Conservation (phyloP, 2,329 filamentous ascomycete species). For the Diplodia seriata region DNA sequence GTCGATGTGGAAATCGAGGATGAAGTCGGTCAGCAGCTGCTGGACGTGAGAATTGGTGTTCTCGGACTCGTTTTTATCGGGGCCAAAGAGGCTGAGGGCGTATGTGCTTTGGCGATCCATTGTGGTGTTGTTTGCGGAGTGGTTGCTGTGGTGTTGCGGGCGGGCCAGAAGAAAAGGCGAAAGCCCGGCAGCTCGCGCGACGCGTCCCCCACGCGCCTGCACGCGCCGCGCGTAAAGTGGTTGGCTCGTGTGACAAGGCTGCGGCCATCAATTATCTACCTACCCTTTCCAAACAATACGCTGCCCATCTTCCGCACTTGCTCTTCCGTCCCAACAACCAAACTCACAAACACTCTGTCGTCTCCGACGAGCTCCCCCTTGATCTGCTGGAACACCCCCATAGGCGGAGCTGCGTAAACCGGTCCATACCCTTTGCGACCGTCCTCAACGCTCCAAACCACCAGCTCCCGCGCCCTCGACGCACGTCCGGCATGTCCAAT, state of each 20-base stretch:
- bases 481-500: neutral
- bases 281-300: neutral
- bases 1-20: constrained; percentile 91
- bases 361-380: neutral
- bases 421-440: neutral
- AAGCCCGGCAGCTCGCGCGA: constrained; percentile 13
- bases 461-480: neutral
- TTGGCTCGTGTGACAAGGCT: neutral
- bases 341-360: constrained; percentile 12
- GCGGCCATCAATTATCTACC: neutral
- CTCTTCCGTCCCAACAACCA: constrained; percentile 6
- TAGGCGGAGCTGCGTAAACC: neutral
- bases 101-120: constrained; percentile 93
- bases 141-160: constrained; percentile 15
- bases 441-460: neutral
- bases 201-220: constrained; percentile 23
- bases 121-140: constrained; percentile 31
- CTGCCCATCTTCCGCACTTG: neutral
- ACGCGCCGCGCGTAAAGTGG: constrained; percentile 35
- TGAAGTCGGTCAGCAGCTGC: constrained; percentile 83
- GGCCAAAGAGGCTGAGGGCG: constrained; percentile 78
- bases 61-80: constrained; percentile 46
- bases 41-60: constrained; percentile 61
- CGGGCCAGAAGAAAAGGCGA: constrained; percentile 33
- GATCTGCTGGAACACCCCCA: neutral